A percentile compares a stretch with the other conserved stretches of the same genome.
These are phyloP conservation scores for Populus tremula DNA, from an alignment of 345 rosid genomes.

Conservation along the genomic window DNA sequence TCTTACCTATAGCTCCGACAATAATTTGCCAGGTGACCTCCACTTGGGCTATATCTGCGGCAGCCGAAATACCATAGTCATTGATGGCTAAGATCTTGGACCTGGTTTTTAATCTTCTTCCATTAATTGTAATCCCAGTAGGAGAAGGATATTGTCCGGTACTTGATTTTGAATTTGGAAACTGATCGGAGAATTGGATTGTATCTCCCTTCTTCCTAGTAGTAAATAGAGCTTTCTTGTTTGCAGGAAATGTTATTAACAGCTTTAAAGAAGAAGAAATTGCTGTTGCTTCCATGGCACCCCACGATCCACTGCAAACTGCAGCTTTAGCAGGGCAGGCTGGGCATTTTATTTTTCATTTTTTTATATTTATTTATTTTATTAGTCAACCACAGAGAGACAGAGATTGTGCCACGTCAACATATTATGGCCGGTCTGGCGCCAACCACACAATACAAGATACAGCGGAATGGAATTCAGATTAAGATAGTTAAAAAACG, in stretches of 20 bases:
- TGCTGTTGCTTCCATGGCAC: neutral
- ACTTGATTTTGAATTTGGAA: conserved; percentile 21
- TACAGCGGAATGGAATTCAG: no score
- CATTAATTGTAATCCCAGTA: no score
- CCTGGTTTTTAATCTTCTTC: neutral
- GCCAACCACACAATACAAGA: neutral
- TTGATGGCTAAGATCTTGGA: conserved; percentile 31
- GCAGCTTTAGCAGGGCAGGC: no score
- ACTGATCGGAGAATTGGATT: neutral
- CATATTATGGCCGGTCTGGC: neutral
- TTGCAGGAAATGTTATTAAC: conserved; percentile 13
- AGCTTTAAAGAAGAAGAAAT: conserved; percentile 17
- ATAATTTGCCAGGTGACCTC: conserved; percentile 74
- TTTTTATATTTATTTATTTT: neutral
- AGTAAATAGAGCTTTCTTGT: conserved; percentile 12
- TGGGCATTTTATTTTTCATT: neutral
- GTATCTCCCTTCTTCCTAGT: conserved; percentile 2
- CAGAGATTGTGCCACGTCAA: neutral
- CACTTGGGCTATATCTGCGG: conserved; percentile 37
- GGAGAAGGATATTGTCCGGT: conserved; percentile 5
- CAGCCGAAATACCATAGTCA: conserved; percentile 36
- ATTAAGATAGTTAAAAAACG: no score
- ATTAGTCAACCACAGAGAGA: neutral
- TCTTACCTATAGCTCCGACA: conserved; percentile 64
- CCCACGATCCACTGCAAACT: no score